These are phyloP conservation scores for Wickerhamomyces kurtzmanii DNA, from an alignment of 805 yeast genomes.

Conservation along the genomic window DNA sequence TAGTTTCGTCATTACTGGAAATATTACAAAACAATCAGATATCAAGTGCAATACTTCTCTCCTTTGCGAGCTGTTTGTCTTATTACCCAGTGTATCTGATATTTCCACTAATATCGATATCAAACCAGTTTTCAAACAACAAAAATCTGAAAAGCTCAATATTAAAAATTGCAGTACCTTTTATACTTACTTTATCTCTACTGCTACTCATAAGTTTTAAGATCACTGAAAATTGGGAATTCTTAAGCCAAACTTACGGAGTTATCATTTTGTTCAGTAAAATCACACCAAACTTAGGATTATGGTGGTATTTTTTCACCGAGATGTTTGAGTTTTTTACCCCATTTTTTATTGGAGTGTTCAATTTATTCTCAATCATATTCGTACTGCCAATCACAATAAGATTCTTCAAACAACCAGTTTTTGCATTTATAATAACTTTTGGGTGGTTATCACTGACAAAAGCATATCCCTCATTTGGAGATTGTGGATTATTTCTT, in stretches of 20 bases:
- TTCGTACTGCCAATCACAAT: conserved; percentile 69
- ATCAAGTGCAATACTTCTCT: conserved; percentile 41
- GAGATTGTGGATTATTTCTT: conserved; percentile 57
- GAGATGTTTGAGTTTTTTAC: conserved; percentile 90
- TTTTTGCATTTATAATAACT: conserved; percentile 41
- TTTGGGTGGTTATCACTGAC: conserved; percentile 52
- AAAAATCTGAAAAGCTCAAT: conserved; percentile 4
- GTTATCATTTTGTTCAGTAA: conserved; percentile 51
- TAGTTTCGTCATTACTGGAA: conserved; percentile 36
- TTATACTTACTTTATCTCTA: conserved; percentile 13
- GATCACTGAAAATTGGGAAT: conserved; percentile 28
- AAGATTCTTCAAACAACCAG: conserved; percentile 49
- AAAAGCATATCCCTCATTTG: conserved; percentile 78
- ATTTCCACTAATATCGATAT: conserved; percentile 39
- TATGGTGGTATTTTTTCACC: conserved; percentile 98
- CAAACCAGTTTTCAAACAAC: conserved; percentile 4
- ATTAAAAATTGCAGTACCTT: conserved; percentile 19
- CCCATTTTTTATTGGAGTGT: conserved; percentile 73
- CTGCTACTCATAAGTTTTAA: conserved; percentile 29
- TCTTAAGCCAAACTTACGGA: conserved; percentile 48
- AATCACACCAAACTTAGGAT: conserved; percentile 81
- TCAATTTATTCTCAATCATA: conserved; percentile 62
- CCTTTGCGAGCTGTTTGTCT: conserved; percentile 56
- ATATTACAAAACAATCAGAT: conserved; percentile 29
- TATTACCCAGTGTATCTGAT: conserved; percentile 51